Percentiles rank a stretch among this genome's conserved stretches.
These are phyloP conservation scores for Vitis rotundifolia DNA, from an alignment of 164 flowering plant species.

Conservation along the genomic window DNA sequence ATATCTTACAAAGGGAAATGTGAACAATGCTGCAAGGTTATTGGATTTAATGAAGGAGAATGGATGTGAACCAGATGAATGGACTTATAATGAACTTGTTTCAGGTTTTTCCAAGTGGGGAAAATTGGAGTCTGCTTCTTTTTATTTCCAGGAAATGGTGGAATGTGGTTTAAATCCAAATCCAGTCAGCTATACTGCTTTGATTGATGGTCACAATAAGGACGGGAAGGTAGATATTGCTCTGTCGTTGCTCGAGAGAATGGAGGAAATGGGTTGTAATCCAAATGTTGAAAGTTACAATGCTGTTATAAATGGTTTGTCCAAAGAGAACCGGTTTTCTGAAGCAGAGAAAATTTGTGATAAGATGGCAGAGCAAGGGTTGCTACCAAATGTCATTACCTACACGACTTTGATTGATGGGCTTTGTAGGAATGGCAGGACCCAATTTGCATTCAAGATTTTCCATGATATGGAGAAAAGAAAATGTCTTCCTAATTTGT, in stretches of 20 bases:
- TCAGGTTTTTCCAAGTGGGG: constrained; percentile 67
- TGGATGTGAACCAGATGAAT: constrained; percentile 69
- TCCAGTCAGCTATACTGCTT: constrained; percentile 48
- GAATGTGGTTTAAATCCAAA: constrained; percentile 55
- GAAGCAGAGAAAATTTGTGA: constrained; percentile 45
- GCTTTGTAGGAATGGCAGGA: constrained; percentile 54
- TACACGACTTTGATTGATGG: constrained; percentile 77
- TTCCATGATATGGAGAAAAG: constrained; percentile 58
- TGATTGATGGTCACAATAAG: constrained; percentile 79
- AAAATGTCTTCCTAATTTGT: constrained; percentile 54
- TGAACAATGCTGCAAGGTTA: constrained; percentile 63
- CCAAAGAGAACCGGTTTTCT: constrained; percentile 37
- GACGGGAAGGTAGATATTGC: constrained; percentile 56
- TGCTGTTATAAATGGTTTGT: constrained; percentile 62
- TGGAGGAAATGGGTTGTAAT: constrained; percentile 47
- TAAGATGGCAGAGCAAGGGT: constrained; percentile 50
- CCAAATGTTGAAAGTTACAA: constrained; percentile 62
- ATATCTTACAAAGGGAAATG: constrained; percentile 43
- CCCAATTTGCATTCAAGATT: constrained; percentile 54
- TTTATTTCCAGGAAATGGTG: constrained; percentile 50
- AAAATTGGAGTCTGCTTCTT: constrained; percentile 48
- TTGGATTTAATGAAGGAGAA: constrained; percentile 65
- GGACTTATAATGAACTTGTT: constrained; percentile 70
- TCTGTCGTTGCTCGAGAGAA: constrained; percentile 46
- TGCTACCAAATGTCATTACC: constrained; percentile 69